phyloP scores from a whole-genome alignment of 2,329 filamentous ascomycete species.

The Remersonia thermophila region DNA sequence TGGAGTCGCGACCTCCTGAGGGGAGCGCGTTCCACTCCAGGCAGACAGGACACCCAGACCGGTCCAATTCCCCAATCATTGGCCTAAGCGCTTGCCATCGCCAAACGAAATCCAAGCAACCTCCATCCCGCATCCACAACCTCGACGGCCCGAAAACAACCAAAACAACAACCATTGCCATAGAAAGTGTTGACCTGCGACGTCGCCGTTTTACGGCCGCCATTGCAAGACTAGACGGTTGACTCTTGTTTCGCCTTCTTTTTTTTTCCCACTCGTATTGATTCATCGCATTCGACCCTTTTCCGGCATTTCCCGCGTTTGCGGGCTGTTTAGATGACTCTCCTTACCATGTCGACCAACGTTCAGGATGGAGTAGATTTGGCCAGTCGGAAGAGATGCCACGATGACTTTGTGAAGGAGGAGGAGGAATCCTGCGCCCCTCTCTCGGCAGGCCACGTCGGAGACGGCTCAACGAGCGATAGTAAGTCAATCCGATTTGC shows the following conservation, averaged over 20 bases:
- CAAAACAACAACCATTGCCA: no score
- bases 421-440: constrained; percentile 3
- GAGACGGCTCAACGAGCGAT: constrained; percentile 8
- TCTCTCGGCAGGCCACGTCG: not conserved
- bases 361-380: constrained; percentile 12
- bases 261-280: not conserved
- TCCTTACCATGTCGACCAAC: constrained; percentile 10
- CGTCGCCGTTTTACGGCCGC: no score
- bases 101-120: no score
- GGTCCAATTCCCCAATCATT: no score
- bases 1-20: not conserved
- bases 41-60: no score
- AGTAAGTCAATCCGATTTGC: constrained; percentile 7
- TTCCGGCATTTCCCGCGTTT: not conserved
- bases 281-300: not conserved
- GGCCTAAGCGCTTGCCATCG: no score
- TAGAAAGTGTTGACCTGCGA: no score
- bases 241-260: not conserved
- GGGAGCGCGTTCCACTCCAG: no score
- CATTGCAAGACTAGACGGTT: no score
- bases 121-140: no score
- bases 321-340: constrained; percentile 10
- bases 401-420: constrained; percentile 11
- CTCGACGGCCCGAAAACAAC: no score
- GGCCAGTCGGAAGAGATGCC: constrained; percentile 11